These are phyloP conservation scores for Zoysia matrella DNA, from an alignment of 202 grass and related monocot genomes.

Conservation along the genomic window DNA sequence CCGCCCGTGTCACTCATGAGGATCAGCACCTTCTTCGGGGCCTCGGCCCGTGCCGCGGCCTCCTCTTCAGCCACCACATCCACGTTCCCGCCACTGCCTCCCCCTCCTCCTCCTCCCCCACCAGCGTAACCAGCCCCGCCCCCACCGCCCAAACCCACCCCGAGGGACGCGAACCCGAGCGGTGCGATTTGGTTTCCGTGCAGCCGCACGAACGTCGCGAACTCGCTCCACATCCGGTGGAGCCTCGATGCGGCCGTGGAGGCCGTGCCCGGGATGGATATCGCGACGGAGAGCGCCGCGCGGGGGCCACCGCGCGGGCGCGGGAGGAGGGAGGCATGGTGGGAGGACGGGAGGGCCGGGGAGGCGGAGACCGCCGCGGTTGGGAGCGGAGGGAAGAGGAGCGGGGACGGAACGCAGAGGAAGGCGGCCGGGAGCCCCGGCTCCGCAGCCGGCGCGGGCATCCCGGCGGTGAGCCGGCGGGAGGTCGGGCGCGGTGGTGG, in stretches of 20 bases:
- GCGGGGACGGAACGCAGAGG: conserved; percentile 47
- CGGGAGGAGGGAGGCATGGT: conserved; percentile 36
- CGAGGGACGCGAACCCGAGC: conserved; percentile 76
- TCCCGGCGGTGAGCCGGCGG: conserved; percentile 49
- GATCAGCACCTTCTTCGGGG: conserved; percentile 88
- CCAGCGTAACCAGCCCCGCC: neutral
- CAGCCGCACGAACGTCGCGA: conserved; percentile 71
- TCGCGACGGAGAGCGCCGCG: conserved; percentile 32
- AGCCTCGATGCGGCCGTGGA: conserved; percentile 30
- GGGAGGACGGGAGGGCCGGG: conserved; percentile 10
- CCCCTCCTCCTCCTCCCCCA: conserved; percentile 33
- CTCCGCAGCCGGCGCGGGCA: conserved; percentile 46
- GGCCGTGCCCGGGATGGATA: conserved; percentile 1
- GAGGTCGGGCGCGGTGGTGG: neutral
- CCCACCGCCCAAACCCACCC: conserved; percentile 22
- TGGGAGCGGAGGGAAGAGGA: conserved; percentile 43
- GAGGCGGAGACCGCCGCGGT: neutral
- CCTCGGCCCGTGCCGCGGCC: conserved; percentile 41
- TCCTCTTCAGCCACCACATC: conserved; percentile 50
- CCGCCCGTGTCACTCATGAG: conserved; percentile 99
- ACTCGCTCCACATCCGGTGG: conserved; percentile 71
- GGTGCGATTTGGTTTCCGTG: conserved; percentile 70
- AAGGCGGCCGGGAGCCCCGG: conserved; percentile 44
- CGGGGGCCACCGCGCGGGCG: conserved; percentile 20
- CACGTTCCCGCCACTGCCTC: conserved; percentile 11